Conservation (phyloP, 495 filamentous ascomycete genomes). For the Cercophora newfieldiana region DNA sequence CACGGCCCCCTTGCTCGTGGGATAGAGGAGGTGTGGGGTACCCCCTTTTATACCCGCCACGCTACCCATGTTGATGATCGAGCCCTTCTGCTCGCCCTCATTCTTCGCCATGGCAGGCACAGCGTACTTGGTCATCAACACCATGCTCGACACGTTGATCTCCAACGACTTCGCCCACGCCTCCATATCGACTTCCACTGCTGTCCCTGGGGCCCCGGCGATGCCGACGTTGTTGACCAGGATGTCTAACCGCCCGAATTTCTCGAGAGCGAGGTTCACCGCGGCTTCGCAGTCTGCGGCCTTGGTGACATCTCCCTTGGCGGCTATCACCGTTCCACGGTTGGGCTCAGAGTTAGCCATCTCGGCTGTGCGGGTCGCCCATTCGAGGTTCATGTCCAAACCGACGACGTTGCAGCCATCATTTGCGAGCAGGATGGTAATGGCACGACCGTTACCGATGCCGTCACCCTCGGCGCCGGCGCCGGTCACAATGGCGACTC, state of each 20-base stretch:
- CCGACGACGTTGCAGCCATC: slow-evolving; percentile 57
- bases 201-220: slow-evolving; percentile 52
- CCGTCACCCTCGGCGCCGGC: slow-evolving; percentile 54
- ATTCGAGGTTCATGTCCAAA: slow-evolving; percentile 49
- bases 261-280: slow-evolving; percentile 39
- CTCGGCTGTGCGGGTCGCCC: slow-evolving; percentile 49
- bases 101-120: slow-evolving; percentile 55
- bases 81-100: slow-evolving; percentile 36
- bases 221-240: slow-evolving; percentile 60
- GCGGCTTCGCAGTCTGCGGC: slow-evolving; percentile 46
- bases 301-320: slow-evolving; percentile 51
- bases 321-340: slow-evolving; percentile 29
- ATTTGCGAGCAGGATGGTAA: slow-evolving; percentile 56
- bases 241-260: slow-evolving; percentile 55
- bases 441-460: slow-evolving; percentile 61
- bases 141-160: slow-evolving; percentile 61
- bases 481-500: slow-evolving; percentile 61
- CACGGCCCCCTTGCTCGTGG: slow-evolving; percentile 60
- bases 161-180: slow-evolving; percentile 55
- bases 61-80: slow-evolving; percentile 59
- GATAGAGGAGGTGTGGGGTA: slow-evolving; percentile 60
- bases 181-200: slow-evolving; percentile 54
- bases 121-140: slow-evolving; percentile 55
- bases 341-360: slow-evolving; percentile 40
- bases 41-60: slow-evolving; percentile 59